Evolutionary conservation across 2,329 filamentous ascomycete species (phyloP).

Genomic region (Fonsecaea pugnacius): DNA sequence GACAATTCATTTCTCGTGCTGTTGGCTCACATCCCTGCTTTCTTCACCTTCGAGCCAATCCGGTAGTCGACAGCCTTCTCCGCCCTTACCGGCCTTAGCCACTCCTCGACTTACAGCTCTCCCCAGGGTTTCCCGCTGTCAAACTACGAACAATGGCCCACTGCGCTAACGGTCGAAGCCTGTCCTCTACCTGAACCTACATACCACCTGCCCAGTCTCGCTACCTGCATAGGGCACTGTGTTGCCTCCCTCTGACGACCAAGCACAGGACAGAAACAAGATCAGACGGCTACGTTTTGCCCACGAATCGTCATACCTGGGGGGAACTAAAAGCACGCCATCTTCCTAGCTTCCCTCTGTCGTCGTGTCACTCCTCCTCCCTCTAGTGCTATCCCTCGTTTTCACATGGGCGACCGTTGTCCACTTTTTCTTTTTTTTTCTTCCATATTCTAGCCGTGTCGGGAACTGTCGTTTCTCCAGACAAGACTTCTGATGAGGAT

Average conservation of each 20-base stretch:
- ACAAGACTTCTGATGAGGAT: background rate
- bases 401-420: background rate
- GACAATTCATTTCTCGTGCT: background rate
- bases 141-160: background rate
- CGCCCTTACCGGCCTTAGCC: slow-evolving; percentile 17
- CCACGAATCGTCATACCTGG: slow-evolving; percentile 2
- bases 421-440: background rate
- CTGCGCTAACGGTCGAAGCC: slow-evolving; percentile 1
- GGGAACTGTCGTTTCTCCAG: background rate
- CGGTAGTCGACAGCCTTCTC: slow-evolving; percentile 15
- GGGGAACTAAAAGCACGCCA: background rate
- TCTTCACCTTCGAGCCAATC: background rate
- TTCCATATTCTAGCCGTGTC: slow-evolving; percentile 1
- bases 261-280: slow-evolving; percentile 1
- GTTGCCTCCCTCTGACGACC: slow-evolving; percentile 29
- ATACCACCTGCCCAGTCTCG: slow-evolving; percentile 3
- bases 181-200: background rate
- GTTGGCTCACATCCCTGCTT: background rate
- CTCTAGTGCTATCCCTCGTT: background rate
- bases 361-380: background rate
- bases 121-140: background rate
- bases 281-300: background rate
- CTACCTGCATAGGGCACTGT: slow-evolving; percentile 32
- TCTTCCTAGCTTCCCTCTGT: background rate
- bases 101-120: background rate